Base-by-base conservation (phyloP, 2,329 filamentous ascomycete genomes). In the Ceratocystis destructans region DNA sequence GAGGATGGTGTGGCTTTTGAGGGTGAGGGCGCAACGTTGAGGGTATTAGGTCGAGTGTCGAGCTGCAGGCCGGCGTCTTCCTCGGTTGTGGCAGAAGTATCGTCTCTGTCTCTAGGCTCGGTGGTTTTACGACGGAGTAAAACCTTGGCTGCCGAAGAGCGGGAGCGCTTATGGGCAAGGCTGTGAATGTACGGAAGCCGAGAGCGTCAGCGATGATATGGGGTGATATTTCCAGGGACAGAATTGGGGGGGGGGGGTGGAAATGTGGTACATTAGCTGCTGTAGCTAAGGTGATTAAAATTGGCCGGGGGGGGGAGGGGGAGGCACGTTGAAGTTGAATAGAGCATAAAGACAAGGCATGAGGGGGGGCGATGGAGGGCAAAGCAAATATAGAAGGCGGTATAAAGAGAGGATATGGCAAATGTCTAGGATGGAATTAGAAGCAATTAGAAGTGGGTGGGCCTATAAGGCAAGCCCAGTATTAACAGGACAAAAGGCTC, bases 111-210 rank as follows among this genome's bases (percentile, higher is more conserved):
- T 66, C 50, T 63, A 10, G 66, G 48, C n/a, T 41, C 50, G 12
- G 61, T 33, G 20, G 64, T 61, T 53, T 64, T 62, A 55, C 67
- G 67, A 33, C 67, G 64, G 20, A 68, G 55, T 31, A 68, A 55
- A 28, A 64, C 64, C 59, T 68, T 68, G 3, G 67, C 64, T 5
- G 64, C 64, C 31, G 64, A 63, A 48, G 67, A 66, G 22, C 67
- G 67, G 25, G 67, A 66, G 22, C 67, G 67, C 55, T 68, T 68
- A 55, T 61, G 67, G 22, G 61, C 62, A 10, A 50, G 28, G 46
- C 55, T 67, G 55, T 62, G 17, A 37, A 33, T 44, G 25, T 62
- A 46, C 57, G 46, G 37, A 53, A 62, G 7, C 15, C 20, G 28
- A 44, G 55, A 41, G 20, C 45, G 67, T 69, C 55, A 69, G 67